These are phyloP conservation scores for Vaccinium darrowii DNA, from an alignment of 148 eudicot genomes.

Conservation along the genomic window DNA sequence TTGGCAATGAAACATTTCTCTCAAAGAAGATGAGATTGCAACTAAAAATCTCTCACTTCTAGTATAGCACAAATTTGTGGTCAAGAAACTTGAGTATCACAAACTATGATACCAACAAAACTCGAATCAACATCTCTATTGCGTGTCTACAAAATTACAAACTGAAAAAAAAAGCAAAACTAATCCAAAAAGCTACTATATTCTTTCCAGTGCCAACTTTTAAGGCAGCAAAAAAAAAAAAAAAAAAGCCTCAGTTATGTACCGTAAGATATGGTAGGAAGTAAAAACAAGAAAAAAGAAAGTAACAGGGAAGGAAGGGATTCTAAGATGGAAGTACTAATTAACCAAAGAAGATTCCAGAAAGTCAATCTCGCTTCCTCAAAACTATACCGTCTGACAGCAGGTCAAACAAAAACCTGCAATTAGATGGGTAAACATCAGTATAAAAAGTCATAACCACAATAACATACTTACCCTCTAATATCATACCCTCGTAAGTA, in stretches of 20 bases:
- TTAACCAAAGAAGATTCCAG: not conserved
- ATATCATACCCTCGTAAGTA: not conserved
- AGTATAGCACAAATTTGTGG: not conserved
- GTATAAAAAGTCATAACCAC: not conserved
- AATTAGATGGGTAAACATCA: not conserved
- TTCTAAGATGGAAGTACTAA: not conserved
- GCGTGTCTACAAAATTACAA: not conserved
- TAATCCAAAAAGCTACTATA: constrained; percentile 2
- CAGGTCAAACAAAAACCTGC: constrained; percentile 1
- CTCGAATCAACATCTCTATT: not conserved
- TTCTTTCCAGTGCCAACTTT: not conserved
- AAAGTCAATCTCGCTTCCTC: not conserved
- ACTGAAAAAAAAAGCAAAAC: not conserved
- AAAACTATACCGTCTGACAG: not conserved
- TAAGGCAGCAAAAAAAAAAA: not conserved
- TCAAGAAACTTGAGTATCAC: not conserved
- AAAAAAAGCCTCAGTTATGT: not conserved
- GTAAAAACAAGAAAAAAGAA: too few species aligned
- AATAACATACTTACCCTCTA: not conserved
- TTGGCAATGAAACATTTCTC: not conserved
- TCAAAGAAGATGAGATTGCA: not conserved
- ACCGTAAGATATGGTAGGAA: not conserved
- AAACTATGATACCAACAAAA: not conserved
- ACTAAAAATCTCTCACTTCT: not conserved
- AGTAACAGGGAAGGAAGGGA: not conserved